Conservation (phyloP, 495 filamentous ascomycete genomes). For the Staphylotrichum longicolle region DNA sequence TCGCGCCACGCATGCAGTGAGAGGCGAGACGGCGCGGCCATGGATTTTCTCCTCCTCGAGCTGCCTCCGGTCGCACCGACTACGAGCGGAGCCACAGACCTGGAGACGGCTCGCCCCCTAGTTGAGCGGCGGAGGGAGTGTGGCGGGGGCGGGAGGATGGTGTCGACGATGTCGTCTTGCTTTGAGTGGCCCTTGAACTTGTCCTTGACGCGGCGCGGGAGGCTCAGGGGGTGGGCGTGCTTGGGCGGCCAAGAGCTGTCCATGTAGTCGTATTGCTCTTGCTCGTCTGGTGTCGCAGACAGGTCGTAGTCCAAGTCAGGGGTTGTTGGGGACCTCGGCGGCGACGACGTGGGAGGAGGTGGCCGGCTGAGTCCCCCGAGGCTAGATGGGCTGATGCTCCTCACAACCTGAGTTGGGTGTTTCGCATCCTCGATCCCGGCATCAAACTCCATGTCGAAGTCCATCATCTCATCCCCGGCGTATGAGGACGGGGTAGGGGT, state of each 20-base stretch:
- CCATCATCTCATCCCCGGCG: constrained; percentile 42
- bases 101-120: constrained; percentile 18
- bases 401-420: constrained; percentile 39
- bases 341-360: constrained; percentile 34
- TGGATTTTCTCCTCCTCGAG: neutral
- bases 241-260: constrained; percentile 26
- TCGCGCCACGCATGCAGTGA: constrained; percentile 48
- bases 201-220: constrained; percentile 31
- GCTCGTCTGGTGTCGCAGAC: constrained; percentile 31
- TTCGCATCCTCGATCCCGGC: constrained; percentile 51
- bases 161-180: neutral
- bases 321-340: constrained; percentile 34
- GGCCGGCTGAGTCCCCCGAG: constrained; percentile 47
- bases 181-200: constrained; percentile 6
- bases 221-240: constrained; percentile 22
- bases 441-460: constrained; percentile 51
- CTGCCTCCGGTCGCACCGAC: neutral
- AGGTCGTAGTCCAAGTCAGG: constrained; percentile 34
- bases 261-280: constrained; percentile 40
- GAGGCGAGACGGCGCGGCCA: constrained; percentile 13
- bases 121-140: constrained; percentile 8
- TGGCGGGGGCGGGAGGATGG: neutral
- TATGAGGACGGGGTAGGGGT: constrained; percentile 41
- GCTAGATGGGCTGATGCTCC: constrained; percentile 49
- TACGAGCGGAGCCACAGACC: neutral